Evolutionary conservation across 306 rosid species (phyloP).

Genomic region (Hippophae tibetana): DNA sequence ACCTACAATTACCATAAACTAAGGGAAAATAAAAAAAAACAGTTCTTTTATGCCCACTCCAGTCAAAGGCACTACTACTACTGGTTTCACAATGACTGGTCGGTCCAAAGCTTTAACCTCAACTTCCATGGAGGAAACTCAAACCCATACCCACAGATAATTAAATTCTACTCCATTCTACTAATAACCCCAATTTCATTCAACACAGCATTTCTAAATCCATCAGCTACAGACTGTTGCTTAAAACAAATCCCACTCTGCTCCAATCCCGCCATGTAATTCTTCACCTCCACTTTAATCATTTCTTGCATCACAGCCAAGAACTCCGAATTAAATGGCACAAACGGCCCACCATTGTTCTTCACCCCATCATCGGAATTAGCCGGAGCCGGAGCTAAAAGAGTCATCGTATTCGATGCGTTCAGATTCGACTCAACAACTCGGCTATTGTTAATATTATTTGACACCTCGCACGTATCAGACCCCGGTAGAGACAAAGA

Average conservation of each 20-base stretch:
- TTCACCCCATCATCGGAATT: constrained; percentile 3
- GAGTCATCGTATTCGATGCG: not conserved
- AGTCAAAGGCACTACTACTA: too few species aligned
- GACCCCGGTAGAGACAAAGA: constrained; percentile 76
- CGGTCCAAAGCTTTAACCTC: too few species aligned
- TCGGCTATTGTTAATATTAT: constrained; percentile 4
- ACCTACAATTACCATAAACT: constrained; percentile 2
- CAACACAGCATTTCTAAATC: constrained; percentile 48
- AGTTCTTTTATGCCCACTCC: not conserved
- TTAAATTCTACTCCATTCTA: constrained; percentile 35
- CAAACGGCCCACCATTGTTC: constrained; percentile 15
- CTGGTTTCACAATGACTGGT: too few species aligned
- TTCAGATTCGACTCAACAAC: constrained; percentile 14
- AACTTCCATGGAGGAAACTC: not conserved
- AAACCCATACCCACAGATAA: not conserved
- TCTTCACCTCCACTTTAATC: constrained; percentile 82
- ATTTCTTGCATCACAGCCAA: constrained; percentile 83
- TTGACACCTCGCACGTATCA: constrained; percentile 39
- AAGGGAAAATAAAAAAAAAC: not conserved
- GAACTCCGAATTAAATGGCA: constrained; percentile 47
- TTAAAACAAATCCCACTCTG: constrained; percentile 44
- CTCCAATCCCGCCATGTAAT: constrained; percentile 69
- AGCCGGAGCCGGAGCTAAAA: not conserved
- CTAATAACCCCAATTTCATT: constrained; percentile 55
- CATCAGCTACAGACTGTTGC: constrained; percentile 25